These are phyloP conservation scores for Cryptococcus floricola DNA, from an alignment of 1,284 basidiomycete genomes.

Conservation along the genomic window DNA sequence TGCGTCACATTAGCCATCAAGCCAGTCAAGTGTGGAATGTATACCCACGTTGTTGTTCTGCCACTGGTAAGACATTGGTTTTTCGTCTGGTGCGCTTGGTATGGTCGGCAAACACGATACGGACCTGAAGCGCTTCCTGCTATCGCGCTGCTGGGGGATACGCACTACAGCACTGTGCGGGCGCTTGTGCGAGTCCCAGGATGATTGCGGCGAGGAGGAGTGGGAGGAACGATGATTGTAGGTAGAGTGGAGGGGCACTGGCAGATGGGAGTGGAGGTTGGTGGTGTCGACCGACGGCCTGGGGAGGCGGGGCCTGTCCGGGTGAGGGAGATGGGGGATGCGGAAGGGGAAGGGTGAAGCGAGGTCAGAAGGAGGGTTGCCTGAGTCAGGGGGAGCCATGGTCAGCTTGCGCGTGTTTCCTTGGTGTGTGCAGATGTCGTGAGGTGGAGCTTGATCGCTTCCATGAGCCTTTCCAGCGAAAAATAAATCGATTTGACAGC, in stretches of 20 bases:
- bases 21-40: background rate
- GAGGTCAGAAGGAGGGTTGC: background rate
- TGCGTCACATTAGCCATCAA: background rate
- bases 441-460: no score
- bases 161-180: slow-evolving; percentile 9
- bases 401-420: no score
- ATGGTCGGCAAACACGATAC: slow-evolving; percentile 18
- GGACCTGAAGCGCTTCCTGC: slow-evolving; percentile 5
- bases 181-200: background rate
- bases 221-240: background rate
- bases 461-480: no score
- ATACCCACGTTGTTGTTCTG: slow-evolving; percentile 12
- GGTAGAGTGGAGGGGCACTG: background rate
- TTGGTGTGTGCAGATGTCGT: no score
- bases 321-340: background rate
- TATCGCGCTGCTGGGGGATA: background rate
- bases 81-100: slow-evolving; percentile 14
- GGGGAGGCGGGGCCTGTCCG: background rate
- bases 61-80: slow-evolving; percentile 19
- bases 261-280: background rate
- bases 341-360: background rate
- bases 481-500: no score
- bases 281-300: background rate
- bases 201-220: no score
- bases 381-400: background rate